Conservation (phyloP, 2,329 filamentous ascomycete genomes). For the Cyclaneusma minus region DNA sequence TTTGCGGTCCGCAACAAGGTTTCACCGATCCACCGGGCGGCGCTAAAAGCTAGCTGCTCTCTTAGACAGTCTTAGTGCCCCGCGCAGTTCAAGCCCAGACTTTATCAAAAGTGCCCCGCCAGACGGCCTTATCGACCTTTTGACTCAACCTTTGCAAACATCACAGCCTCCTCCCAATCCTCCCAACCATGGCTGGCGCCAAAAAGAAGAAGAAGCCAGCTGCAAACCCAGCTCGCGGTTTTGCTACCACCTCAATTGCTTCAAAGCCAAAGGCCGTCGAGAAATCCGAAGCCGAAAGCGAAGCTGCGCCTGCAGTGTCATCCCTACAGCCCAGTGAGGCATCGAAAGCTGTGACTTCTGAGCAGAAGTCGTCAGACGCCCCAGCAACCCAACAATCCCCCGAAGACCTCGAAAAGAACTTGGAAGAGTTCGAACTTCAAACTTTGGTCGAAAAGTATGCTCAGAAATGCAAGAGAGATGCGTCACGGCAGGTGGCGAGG, state of each 20-base stretch:
- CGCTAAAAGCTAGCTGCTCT: no score
- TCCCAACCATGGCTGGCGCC: constrained; percentile 43
- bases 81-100: no score
- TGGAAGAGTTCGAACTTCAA: constrained; percentile 85
- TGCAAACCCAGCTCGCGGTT: constrained; percentile 77
- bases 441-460: constrained; percentile 73
- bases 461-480: constrained; percentile 64
- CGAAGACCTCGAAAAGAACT: constrained; percentile 77
- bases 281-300: constrained; percentile 19
- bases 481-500: constrained; percentile 57
- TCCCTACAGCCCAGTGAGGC: constrained; percentile 4
- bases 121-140: no score
- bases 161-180: no score
- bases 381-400: constrained; percentile 32
- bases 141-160: no score
- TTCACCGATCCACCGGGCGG: no score
- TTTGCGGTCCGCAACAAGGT: no score
- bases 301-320: constrained; percentile 7
- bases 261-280: constrained; percentile 68
- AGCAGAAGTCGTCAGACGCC: constrained; percentile 3
- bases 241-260: constrained; percentile 84
- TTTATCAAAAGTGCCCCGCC: no score
- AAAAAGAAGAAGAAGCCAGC: constrained; percentile 82
- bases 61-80: no score
- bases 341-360: constrained; percentile 4